Percentiles rank a stretch among this genome's conserved stretches.
These are phyloP conservation scores for Psilocybe mexicana DNA, from an alignment of 1,284 basidiomycete species.

Conservation along the genomic window DNA sequence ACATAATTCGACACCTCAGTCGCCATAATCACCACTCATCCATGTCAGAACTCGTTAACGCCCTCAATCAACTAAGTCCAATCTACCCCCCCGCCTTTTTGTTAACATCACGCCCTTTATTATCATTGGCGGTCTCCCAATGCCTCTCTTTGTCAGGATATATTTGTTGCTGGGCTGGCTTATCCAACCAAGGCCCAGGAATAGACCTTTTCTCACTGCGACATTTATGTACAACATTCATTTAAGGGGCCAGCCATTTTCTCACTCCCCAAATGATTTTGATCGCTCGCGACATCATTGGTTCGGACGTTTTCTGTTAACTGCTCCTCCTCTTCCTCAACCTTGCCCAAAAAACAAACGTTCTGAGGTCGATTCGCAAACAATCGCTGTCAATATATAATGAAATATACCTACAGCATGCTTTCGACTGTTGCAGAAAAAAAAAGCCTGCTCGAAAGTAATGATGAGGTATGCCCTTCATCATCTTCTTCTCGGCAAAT, in stretches of 20 bases:
- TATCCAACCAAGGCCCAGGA: constrained; percentile 2
- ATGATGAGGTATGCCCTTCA: background rate
- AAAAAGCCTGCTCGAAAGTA: background rate
- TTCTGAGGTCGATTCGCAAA: background rate
- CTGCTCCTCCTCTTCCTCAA: background rate
- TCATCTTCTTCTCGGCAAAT: constrained; percentile 6
- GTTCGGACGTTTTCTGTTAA: background rate
- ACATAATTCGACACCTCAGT: background rate
- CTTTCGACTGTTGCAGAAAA: background rate
- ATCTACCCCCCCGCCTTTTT: background rate
- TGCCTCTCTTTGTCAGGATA: background rate
- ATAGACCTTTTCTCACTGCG: constrained; percentile 8
- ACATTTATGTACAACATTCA: background rate
- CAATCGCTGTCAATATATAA: background rate
- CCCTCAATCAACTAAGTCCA: background rate
- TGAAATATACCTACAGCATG: background rate
- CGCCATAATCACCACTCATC: background rate
- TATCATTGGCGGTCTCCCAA: background rate
- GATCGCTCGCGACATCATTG: background rate
- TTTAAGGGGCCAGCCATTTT: background rate
- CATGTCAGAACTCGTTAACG: background rate
- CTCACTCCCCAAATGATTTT: constrained; percentile 7
- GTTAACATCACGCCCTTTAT: background rate
- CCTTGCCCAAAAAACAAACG: background rate
- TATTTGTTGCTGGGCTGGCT: background rate